Evolutionary conservation across 495 filamentous ascomycete genomes (phyloP), one percentile per base, ranked within the genome.

Genomic region (Geoglossum glabrum): DNA sequence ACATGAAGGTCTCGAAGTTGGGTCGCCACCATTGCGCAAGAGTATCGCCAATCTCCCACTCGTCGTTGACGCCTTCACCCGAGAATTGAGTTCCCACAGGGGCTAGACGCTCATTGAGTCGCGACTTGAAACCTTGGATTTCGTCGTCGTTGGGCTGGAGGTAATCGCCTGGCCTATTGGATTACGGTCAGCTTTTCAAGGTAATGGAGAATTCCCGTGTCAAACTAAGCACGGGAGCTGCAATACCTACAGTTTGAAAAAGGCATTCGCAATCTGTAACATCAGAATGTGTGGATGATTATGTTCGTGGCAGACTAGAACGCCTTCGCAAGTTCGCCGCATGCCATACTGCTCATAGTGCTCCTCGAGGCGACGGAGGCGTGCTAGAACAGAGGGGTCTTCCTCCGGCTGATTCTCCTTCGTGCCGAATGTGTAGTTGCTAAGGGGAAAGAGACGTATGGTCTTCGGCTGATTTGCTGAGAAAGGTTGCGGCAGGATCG

Each of bases 1-100:
- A 98, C 92, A 96, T 96, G 74, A 96, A 97, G 0, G 92, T 98
- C 74, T 98, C 92, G 65, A 97, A 95, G 72, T 95, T 97, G 45
- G 92, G 92, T 28, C 92, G 76, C 89, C 89, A 98, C 92, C 93
- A 98, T 72, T 95, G 89, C 38, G 92, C 90, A 50, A 98, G 77
- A 3, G 88, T 93, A 64, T 96, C 90, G 58, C 84, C 86, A 67
- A 98, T 83, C 66, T 93, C 77, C 92, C 92, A 98, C 62, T 93
- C 87, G 59, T 84, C 79, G 59, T 84, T 87, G 7, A 86, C 86
- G 60, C 87, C 86, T 67, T 92, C 82, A 57, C 89, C 87, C 40
- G 82, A 84, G 70, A 90, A 87, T 54, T 93, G 82, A 38, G 81
- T 84, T 31, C 90, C 89, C 5, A 90, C 86, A 0, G 92, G 92